Conservation (phyloP, 768 basidiomycete species). For the Russula olivacea region DNA sequence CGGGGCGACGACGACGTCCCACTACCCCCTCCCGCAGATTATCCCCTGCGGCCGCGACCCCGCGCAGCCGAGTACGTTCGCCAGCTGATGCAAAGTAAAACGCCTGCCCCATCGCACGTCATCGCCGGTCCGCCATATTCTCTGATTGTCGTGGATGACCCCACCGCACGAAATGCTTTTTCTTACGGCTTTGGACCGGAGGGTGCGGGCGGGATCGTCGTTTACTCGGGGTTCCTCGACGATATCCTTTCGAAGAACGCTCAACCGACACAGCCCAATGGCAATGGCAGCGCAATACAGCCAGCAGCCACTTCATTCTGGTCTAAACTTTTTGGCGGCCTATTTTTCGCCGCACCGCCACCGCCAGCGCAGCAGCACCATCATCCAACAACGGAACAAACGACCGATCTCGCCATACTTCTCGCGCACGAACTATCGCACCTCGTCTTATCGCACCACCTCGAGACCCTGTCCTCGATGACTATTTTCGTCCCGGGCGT, state of each 20-base stretch:
- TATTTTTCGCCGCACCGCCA: slow-evolving; percentile 37
- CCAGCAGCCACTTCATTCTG: slow-evolving; percentile 39
- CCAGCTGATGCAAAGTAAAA: slow-evolving; percentile 36
- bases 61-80: slow-evolving; percentile 69
- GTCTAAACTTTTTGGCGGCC: slow-evolving; percentile 43
- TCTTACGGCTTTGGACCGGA: slow-evolving; percentile 93
- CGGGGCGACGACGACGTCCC: slow-evolving; percentile 47
- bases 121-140: slow-evolving; percentile 85
- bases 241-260: slow-evolving; percentile 57
- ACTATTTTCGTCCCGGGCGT: slow-evolving; percentile 79
- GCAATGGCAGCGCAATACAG: slow-evolving; percentile 10
- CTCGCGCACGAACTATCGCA: slow-evolving; percentile 94
- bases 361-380: slow-evolving; percentile 31
- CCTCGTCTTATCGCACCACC: slow-evolving; percentile 82
- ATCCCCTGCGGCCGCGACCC: slow-evolving; percentile 80
- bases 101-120: slow-evolving; percentile 42
- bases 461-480: slow-evolving; percentile 83
- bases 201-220: slow-evolving; percentile 87
- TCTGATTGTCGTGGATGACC: slow-evolving; percentile 80
- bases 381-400: slow-evolving; percentile 69
- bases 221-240: slow-evolving; percentile 91
- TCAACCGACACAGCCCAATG: slow-evolving; percentile 27
- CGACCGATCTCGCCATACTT: slow-evolving; percentile 80
- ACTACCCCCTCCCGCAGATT: slow-evolving; percentile 73
- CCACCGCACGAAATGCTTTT: slow-evolving; percentile 84